Evolutionary conservation across 148 eudicot genomes (phyloP), one percentile per base, ranked within the genome.

Genomic region (Camellia japonica): DNA sequence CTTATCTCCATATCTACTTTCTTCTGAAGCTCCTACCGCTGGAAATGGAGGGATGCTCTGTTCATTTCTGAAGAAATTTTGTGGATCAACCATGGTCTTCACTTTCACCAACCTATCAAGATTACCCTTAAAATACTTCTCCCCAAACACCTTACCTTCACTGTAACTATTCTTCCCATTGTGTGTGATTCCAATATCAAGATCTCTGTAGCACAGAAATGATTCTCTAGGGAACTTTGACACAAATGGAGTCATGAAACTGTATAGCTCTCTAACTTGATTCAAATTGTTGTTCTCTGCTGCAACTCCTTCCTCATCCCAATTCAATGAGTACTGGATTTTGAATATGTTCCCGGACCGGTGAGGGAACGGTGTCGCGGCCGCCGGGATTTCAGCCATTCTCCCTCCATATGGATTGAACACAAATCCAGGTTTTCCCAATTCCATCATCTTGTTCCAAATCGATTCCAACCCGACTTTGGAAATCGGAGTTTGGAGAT

Each of bases 351-450:
- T 86, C 7, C 89, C 92, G 30, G 73, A 80, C 14, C 90, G 63
- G 8, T 90, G 92, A 66, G 92, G 92, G 18, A 86, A 90, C 0
- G 92, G 90, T 6, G 86, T 84, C 0, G 65, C 85, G 5, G 38
- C 38, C 18, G 70, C 85, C 0, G 85, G 43, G 9, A 87, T 81
- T 23, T 87, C 81, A 7, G 73, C 55, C 92, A 89, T 89, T 62
- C 38, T 82, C 0, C 91, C 91, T 8, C 91, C 91, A 10, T 86
- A 88, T 4, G 89, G 91, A 18, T 82, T 86, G 71, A 78, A 84
- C 4, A 59, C 67, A 72, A 63, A 4, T 52, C 15, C 38, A 1
- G 65, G 65, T 23, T 2, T 51, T 44, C 5, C 71, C 87, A 6
- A 84, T 2, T 47, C 82, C 83, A 15, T 83, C 71, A 81, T 87